phyloP scores from a whole-genome alignment of 1,284 basidiomycete species.

The Grifola frondosa region DNA sequence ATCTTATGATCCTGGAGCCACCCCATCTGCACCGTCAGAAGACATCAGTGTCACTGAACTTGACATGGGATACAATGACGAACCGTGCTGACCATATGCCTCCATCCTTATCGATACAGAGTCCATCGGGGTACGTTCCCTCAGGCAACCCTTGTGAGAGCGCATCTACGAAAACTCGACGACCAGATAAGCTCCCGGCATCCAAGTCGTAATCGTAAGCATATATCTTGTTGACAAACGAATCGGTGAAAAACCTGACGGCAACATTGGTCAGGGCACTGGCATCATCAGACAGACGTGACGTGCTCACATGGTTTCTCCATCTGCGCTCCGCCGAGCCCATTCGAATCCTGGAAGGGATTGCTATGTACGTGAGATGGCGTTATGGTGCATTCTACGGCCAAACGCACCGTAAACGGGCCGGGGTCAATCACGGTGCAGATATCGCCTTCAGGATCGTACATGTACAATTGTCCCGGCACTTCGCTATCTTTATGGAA shows the following conservation, averaged over 20 bases:
- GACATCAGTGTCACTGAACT: constrained; percentile 12
- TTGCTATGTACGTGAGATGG: constrained; percentile 2
- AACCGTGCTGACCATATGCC: constrained; percentile 68
- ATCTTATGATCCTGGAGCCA: constrained; percentile 58
- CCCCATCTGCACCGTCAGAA: constrained; percentile 49
- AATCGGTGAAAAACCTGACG: constrained; percentile 68
- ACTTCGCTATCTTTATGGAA: constrained; percentile 48
- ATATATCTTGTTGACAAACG: constrained; percentile 59
- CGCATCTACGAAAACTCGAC: constrained; percentile 56
- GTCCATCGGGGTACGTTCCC: constrained; percentile 57
- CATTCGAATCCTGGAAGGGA: constrained; percentile 55
- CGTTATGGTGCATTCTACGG: constrained; percentile 4
- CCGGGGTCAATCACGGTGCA: constrained; percentile 58
- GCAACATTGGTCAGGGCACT: constrained; percentile 1
- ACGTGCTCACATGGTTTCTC: constrained; percentile 54
- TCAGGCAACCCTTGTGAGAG: constrained; percentile 49
- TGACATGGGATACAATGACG: constrained; percentile 18
- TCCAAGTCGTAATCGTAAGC: constrained; percentile 68
- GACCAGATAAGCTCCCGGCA: constrained; percentile 52
- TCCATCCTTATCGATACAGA: constrained; percentile 65
- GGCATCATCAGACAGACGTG: constrained; percentile 2
- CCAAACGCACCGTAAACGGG: constrained; percentile 56
- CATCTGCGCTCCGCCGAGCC: constrained; percentile 65
- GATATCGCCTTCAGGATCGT: constrained; percentile 47
- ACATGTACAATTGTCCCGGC: constrained; percentile 58